phyloP scores from a whole-genome alignment of 192 early-diverging fungal genomes.

The Chytriomyces sp. region DNA sequence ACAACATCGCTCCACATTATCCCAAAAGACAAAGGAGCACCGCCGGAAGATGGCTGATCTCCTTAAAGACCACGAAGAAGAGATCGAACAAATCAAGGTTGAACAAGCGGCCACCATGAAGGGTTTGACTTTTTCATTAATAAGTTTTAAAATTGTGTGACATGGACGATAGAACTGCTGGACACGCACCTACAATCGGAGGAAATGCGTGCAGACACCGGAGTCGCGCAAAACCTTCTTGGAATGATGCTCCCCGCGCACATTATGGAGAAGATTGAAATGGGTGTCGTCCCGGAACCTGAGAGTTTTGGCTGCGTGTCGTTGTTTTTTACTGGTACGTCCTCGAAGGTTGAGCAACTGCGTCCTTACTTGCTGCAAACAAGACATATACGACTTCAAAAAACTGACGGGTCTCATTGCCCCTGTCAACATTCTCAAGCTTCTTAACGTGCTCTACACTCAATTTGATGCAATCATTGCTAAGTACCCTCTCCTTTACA shows the following conservation, averaged over 20 bases:
- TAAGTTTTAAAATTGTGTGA: not conserved
- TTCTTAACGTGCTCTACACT: constrained; percentile 30
- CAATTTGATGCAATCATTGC: constrained; percentile 29
- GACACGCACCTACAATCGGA: constrained; percentile 32
- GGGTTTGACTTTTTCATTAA: not conserved
- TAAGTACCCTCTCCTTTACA: constrained; percentile 26
- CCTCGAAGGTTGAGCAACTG: too few relatives aligned
- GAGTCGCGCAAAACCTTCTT: constrained; percentile 21
- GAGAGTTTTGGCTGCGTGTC: constrained; percentile 25
- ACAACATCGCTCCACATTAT: not conserved
- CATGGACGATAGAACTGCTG: constrained; percentile 11
- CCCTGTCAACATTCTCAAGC: constrained; percentile 27
- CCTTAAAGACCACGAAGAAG: constrained; percentile 21
- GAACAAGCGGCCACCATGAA: constrained; percentile 13
- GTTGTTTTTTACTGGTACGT: constrained; percentile 31
- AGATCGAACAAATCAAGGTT: constrained; percentile 12
- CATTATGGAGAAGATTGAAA: constrained; percentile 33
- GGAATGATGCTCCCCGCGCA: constrained; percentile 41
- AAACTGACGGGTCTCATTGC: constrained; percentile 4
- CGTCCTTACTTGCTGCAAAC: not conserved
- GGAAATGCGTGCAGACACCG: constrained; percentile 29
- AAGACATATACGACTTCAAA: constrained; percentile 30
- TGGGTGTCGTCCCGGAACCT: constrained; percentile 24
- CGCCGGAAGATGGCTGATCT: constrained; percentile 12
- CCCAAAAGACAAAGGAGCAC: constrained; percentile 4